Evolutionary conservation across 176 grass and related monocot genomes (phyloP).

Genomic region (Zea mays): DNA sequence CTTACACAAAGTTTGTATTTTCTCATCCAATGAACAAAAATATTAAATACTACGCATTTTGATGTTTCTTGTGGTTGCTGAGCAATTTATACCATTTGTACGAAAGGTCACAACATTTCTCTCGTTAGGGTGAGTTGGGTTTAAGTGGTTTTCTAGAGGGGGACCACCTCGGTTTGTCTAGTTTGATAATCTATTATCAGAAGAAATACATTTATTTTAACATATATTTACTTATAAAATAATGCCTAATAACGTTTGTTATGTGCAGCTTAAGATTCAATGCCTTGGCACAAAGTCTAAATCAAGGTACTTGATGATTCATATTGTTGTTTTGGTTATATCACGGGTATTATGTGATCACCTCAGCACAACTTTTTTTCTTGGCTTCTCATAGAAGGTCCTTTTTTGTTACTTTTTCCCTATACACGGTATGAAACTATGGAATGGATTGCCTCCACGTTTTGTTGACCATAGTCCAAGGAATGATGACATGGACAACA

Average conservation of each 20-base stretch:
- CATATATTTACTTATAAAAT: slow-evolving; percentile 27
- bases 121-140: not conserved
- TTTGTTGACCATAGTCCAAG: slow-evolving; percentile 45
- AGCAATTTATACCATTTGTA: slow-evolving; percentile 15
- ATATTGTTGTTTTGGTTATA: slow-evolving; percentile 32
- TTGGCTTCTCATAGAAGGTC: slow-evolving; percentile 27
- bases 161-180: slow-evolving; percentile 3
- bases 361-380: slow-evolving; percentile 17
- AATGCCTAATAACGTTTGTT: slow-evolving; percentile 29
- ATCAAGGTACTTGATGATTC: slow-evolving; percentile 55
- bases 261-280: slow-evolving; percentile 87
- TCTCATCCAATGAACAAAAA: slow-evolving; percentile 3
- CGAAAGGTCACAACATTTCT: not conserved
- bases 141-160: slow-evolving; percentile 2
- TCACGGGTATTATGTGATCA: slow-evolving; percentile 2
- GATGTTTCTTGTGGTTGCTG: not conserved
- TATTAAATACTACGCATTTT: slow-evolving; percentile 6
- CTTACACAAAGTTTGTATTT: not conserved
- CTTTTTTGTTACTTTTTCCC: slow-evolving; percentile 19
- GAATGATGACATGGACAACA: slow-evolving; percentile 50
- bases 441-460: slow-evolving; percentile 42
- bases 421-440: slow-evolving; percentile 33
- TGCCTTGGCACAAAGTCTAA: slow-evolving; percentile 69
- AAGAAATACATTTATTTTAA: not conserved
- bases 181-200: not conserved